Evolutionary conservation across 1,284 basidiomycete genomes (phyloP), one percentile per base, ranked within the genome.

Genomic region (Cutaneotrichosporon mucoides): DNA sequence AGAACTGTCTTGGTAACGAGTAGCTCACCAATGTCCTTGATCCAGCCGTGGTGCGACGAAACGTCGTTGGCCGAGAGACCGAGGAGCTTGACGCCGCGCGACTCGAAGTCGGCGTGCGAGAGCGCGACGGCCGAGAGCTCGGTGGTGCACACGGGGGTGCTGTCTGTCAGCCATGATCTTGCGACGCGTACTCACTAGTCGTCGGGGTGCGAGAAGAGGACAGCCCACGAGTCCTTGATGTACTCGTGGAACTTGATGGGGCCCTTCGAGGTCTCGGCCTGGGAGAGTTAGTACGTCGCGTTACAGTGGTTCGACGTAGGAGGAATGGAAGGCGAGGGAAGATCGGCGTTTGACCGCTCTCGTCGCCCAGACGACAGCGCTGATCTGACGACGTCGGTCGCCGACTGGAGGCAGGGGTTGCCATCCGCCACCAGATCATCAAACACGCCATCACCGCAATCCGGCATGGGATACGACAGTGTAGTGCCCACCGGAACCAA

Each of bases 61-160:
- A 99, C 84, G 69, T 84, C 85, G 80, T 99, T 98, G 75, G 93
- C 93, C 51, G 92, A 96, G 61, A 99, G 86, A 45, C 94, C 73
- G 64, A 75, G 91, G 66, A 96, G 90, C 70, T 99, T 98, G 71
- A 97, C 92, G 64, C 87, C 86, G 63, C 95, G 89, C 72, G 86
- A 85, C 63, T 79, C 81, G 77, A 98, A 99, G 76, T 98, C 93
- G 13, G 81, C 80, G n/a, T 84, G 83, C 62, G 89, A 86, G 68
- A 90, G 87, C 44, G 95, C 89, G 38, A 97, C 92, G 73, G 96
- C 94, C 56, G 91, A 93, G 53, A 99, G 87, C 82, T 99, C 96
- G 53, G 96, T 99, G 51, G 96, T 92, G 82, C 92, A 95, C 55
- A 94, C 81, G 59, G 78, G 75, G 35, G 76, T 71, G 71, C 74